A percentile compares a stretch with the other conserved stretches of the same genome.
Evolutionary conservation across 1,284 basidiomycete species (phyloP).

Genomic region (Athelia psychrophila): DNA sequence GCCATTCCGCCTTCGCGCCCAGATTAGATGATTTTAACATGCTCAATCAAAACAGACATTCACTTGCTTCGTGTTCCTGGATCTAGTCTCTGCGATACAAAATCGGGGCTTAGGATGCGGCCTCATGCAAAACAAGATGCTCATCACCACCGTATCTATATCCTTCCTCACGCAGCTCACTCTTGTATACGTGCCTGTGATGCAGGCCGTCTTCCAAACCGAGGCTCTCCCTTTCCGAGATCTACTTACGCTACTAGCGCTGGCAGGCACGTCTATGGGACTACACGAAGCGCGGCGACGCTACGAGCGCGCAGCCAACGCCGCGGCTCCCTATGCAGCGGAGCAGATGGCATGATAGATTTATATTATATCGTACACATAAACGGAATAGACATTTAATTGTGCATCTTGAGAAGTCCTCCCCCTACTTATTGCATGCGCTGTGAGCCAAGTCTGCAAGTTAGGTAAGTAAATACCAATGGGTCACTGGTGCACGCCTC

Average conservation of each 20-base stretch:
- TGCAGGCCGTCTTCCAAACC: conserved; percentile 95
- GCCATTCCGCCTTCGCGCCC: conserved; percentile 20
- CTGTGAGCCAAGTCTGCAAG: no score
- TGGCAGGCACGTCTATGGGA: conserved; percentile 68
- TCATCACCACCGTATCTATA: conserved; percentile 82
- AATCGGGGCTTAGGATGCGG: conserved; percentile 87
- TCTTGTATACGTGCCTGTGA: conserved; percentile 86
- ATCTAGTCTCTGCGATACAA: conserved; percentile 92
- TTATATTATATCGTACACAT: neutral
- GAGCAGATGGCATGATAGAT: conserved; percentile 41
- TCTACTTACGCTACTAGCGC: conserved; percentile 66
- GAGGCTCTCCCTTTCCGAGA: conserved; percentile 73
- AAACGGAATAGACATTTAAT: neutral
- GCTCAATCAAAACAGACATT: conserved; percentile 85
- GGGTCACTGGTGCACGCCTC: no score
- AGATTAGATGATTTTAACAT: conserved; percentile 5
- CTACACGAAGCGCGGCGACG: conserved; percentile 81
- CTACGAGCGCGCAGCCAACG: conserved; percentile 61
- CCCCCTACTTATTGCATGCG: no score
- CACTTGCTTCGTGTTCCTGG: conserved; percentile 95
- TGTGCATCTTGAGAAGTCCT: no score
- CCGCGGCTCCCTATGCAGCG: conserved; percentile 30
- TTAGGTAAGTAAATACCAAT: no score
- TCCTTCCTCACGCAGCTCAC: conserved; percentile 83
- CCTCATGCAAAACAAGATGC: conserved; percentile 83